Conservation (phyloP, 2,329 filamentous ascomycete genomes). For the Cordyceps fumosorosea region DNA sequence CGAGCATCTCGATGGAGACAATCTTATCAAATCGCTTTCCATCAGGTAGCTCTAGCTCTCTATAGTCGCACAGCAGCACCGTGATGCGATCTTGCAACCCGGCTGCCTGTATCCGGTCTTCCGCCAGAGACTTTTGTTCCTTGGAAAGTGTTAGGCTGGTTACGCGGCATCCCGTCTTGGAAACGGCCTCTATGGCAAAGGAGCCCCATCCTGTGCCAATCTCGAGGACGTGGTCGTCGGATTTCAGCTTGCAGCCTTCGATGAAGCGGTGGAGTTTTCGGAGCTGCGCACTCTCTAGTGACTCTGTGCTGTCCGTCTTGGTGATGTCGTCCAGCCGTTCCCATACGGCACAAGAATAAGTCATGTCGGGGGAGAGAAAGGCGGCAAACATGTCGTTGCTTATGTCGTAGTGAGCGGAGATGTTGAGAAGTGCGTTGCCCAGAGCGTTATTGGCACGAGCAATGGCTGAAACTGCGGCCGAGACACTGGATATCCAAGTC, state of each 20-base stretch:
- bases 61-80: constrained; percentile 64
- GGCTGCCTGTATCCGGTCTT: constrained; percentile 54
- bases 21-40: constrained; percentile 57
- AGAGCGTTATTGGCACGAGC: constrained; percentile 52
- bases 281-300: constrained; percentile 58
- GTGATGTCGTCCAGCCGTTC: not conserved
- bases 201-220: constrained; percentile 73
- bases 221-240: constrained; percentile 63
- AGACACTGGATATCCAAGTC: constrained; percentile 54
- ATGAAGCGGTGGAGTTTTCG: constrained; percentile 63
- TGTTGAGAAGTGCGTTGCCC: constrained; percentile 55
- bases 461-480: constrained; percentile 50
- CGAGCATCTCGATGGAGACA: constrained; percentile 71
- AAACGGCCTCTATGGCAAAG: constrained; percentile 64
- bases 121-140: constrained; percentile 63
- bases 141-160: constrained; percentile 62
- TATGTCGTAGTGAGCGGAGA: constrained; percentile 68
- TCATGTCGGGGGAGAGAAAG: constrained; percentile 70
- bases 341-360: constrained; percentile 68
- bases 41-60: constrained; percentile 42
- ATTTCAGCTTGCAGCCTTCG: constrained; percentile 55
- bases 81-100: constrained; percentile 55
- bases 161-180: constrained; percentile 58
- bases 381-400: constrained; percentile 71
- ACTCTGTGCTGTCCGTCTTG: constrained; percentile 43